Conservation (phyloP, 108 stramenopile genomes). For the Skeletonema marinoi region DNA sequence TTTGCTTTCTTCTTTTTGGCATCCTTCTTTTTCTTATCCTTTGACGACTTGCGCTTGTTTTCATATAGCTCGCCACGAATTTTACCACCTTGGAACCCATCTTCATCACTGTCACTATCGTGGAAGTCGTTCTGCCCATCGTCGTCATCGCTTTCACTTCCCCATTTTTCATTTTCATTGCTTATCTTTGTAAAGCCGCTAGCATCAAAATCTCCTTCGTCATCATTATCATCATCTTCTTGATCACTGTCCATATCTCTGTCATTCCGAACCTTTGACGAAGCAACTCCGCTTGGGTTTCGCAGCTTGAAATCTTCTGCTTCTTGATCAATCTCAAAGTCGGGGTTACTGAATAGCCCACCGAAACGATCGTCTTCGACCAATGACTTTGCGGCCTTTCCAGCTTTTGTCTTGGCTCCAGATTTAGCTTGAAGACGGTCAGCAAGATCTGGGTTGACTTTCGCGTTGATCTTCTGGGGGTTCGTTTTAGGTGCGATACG, state of each 20-base stretch:
- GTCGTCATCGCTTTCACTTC: conserved; percentile 44
- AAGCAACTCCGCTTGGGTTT: conserved; percentile 91
- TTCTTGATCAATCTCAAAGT: conserved; percentile 96
- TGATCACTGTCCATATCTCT: conserved; percentile 87
- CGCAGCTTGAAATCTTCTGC: conserved; percentile 93
- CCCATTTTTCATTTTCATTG: conserved; percentile 40
- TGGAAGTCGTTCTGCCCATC: conserved; percentile 39
- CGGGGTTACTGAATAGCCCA: conserved; percentile 88
- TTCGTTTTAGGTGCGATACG: conserved; percentile 72
- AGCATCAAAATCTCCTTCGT: conserved; percentile 37
- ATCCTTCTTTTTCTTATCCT: conserved; percentile 29
- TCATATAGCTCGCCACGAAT: conserved; percentile 78
- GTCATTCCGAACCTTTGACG: conserved; percentile 62
- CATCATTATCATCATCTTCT: conserved; percentile 56
- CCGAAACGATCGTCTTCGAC: conserved; percentile 96
- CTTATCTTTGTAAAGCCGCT: conserved; percentile 39
- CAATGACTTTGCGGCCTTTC: conserved; percentile 70
- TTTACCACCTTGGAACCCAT: conserved; percentile 85
- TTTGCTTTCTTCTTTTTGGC: conserved; percentile 25
- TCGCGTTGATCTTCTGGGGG: conserved; percentile 53
- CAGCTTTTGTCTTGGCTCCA: conserved; percentile 67
- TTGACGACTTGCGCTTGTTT: conserved; percentile 39
- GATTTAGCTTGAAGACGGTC: conserved; percentile 73
- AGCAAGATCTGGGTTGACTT: conserved; percentile 81
- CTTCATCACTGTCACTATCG: conserved; percentile 60